Conservation (phyloP, 768 basidiomycete genomes). For the Naganishia vaughanmartiniae region DNA sequence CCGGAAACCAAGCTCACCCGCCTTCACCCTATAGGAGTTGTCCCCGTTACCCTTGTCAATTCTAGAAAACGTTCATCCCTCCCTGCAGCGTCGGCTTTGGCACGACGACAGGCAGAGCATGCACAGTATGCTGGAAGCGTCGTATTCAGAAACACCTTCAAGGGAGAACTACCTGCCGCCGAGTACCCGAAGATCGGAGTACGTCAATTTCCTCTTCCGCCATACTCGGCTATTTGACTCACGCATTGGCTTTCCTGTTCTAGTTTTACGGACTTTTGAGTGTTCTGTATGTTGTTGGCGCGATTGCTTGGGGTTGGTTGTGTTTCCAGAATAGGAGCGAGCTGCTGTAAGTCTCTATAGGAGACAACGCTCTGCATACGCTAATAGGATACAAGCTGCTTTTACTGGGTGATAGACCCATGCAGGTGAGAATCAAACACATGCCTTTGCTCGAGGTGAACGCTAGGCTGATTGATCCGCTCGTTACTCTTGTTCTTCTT, state of each 20-base stretch:
- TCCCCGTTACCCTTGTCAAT: conserved; percentile 79
- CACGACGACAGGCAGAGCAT: conserved; percentile 59
- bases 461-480: background rate
- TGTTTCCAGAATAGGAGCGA: conserved; percentile 79
- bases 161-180: conserved; percentile 81
- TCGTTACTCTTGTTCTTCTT: conserved; percentile 25
- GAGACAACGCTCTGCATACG: conserved; percentile 42
- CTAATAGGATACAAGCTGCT: background rate
- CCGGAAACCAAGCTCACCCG: background rate
- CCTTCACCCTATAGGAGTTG: conserved; percentile 60
- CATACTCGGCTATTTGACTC: background rate
- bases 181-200: conserved; percentile 98
- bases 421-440: conserved; percentile 5
- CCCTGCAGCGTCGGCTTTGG: background rate
- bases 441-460: background rate
- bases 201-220: conserved; percentile 44
- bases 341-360: conserved; percentile 74
- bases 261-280: conserved; percentile 88
- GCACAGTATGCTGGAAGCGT: conserved; percentile 75
- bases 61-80: conserved; percentile 45
- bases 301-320: conserved; percentile 72
- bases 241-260: conserved; percentile 22
- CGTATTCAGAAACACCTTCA: conserved; percentile 80
- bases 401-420: background rate
- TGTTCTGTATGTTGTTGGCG: conserved; percentile 70